Evolutionary conservation across 169 alveolate species (phyloP).

Genomic region (Eimeria zaria): DNA sequence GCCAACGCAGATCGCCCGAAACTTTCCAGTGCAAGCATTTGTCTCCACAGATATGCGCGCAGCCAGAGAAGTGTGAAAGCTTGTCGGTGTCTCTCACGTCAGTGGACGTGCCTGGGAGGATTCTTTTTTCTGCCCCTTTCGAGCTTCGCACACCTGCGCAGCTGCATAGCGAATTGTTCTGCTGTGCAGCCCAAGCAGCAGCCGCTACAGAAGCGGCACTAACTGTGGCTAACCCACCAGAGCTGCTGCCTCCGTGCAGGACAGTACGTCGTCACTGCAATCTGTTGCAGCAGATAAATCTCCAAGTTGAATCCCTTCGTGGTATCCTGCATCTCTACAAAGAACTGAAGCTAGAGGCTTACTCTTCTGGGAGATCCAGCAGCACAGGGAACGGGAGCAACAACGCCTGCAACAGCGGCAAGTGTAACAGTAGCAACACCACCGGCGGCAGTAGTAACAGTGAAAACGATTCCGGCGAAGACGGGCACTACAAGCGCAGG

Average conservation of each 20-base stretch:
- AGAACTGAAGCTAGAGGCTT: not conserved
- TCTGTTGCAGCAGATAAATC: not conserved
- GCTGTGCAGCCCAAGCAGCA: not conserved
- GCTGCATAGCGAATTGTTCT: not conserved
- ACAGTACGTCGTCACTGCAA: not conserved
- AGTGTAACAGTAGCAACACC: not conserved
- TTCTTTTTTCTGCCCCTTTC: not conserved
- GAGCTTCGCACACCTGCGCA: not conserved
- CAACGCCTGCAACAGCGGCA: not conserved
- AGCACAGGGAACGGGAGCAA: not conserved
- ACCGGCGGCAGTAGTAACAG: conserved; percentile 6
- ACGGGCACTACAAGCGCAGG: not conserved
- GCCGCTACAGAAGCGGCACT: not conserved
- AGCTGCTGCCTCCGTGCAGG: not conserved
- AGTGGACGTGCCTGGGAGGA: not conserved
- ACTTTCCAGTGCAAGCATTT: not conserved
- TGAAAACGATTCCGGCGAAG: not conserved
- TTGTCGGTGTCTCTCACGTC: not conserved
- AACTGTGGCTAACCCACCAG: not conserved
- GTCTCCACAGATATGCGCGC: not conserved
- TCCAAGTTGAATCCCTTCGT: not conserved
- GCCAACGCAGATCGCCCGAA: not conserved
- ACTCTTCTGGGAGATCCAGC: not conserved
- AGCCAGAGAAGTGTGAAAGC: not conserved
- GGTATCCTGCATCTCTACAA: not conserved